Conservation (phyloP, 78 protist species). For the Emiliania huxleyi region DNA sequence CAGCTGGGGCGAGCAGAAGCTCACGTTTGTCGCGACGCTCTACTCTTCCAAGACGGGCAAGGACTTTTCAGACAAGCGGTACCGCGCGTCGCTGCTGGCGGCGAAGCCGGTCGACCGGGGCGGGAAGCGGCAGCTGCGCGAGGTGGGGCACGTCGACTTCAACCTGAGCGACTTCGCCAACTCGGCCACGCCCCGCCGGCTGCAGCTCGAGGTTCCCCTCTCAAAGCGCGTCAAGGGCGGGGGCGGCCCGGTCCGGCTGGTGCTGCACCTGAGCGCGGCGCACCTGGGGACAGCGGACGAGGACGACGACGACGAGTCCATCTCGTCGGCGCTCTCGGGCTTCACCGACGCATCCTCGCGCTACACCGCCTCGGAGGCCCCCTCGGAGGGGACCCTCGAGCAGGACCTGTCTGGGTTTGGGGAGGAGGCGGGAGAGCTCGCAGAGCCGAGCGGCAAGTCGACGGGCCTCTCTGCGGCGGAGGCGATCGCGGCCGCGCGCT, state of each 20-base stretch:
- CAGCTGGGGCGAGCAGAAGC: background rate
- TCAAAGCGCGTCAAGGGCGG: background rate
- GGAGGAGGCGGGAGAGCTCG: too few relatives aligned
- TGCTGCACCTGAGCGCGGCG: background rate
- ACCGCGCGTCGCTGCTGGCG: background rate
- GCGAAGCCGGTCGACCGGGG: background rate
- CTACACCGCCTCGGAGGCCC: background rate
- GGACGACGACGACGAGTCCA: slow-evolving; percentile 5
- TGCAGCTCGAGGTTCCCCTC: background rate
- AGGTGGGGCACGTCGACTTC: background rate
- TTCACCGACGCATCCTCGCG: background rate
- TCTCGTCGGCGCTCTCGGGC: background rate
- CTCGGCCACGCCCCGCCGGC: background rate
- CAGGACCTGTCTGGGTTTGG: background rate
- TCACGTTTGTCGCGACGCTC: background rate
- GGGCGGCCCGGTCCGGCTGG: background rate
- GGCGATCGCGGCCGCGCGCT: too few relatives aligned
- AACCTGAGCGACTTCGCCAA: background rate
- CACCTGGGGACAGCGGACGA: background rate
- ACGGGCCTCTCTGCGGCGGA: too few relatives aligned
- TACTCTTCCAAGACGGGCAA: background rate
- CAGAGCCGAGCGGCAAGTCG: too few relatives aligned
- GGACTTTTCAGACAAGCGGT: background rate
- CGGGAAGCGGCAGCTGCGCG: background rate
- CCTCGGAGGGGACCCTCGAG: background rate